These are phyloP conservation scores for Oryza longistaminata DNA, from an alignment of 176 grass and related monocot genomes.

Conservation along the genomic window DNA sequence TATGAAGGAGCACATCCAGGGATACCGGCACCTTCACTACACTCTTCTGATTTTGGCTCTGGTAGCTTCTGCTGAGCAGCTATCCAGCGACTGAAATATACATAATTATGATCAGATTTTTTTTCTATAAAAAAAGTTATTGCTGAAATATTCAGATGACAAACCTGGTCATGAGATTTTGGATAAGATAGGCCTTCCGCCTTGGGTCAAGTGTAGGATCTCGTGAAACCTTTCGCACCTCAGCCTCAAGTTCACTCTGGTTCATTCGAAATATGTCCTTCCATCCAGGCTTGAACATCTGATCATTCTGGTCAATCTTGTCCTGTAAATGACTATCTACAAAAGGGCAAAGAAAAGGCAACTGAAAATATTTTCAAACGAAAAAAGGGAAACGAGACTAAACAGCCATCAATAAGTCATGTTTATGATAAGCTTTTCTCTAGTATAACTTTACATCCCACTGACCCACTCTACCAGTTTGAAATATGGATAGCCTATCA, in stretches of 20 bases:
- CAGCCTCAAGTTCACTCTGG: constrained; percentile 93
- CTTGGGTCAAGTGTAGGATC: constrained; percentile 95
- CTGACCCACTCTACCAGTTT: background rate
- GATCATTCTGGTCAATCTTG: constrained; percentile 74
- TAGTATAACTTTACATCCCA: background rate
- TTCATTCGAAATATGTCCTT: constrained; percentile 99
- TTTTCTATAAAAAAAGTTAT: background rate
- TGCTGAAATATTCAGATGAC: constrained; percentile 29
- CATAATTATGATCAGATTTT: constrained; percentile 29
- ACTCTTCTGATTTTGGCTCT: constrained; percentile 57
- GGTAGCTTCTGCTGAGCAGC: constrained; percentile 97
- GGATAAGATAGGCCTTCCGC: constrained; percentile 97
- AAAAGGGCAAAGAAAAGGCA: constrained; percentile 25
- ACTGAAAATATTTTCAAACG: background rate
- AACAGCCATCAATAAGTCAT: background rate
- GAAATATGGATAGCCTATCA: background rate
- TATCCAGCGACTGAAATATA: constrained; percentile 85
- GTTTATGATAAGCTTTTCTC: constrained; percentile 17
- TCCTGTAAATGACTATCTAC: constrained; percentile 64
- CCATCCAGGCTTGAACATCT: constrained; percentile 99
- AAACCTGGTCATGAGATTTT: constrained; percentile 99
- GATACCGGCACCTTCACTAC: constrained; percentile 46
- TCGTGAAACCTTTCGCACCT: constrained; percentile 94
- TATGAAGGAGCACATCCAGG: constrained; percentile 84
- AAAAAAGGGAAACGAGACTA: constrained; percentile 23